Evolutionary conservation across 2,329 filamentous ascomycete genomes (phyloP), one percentile per base, ranked within the genome.

Genomic region (Xylariaceae sp.): DNA sequence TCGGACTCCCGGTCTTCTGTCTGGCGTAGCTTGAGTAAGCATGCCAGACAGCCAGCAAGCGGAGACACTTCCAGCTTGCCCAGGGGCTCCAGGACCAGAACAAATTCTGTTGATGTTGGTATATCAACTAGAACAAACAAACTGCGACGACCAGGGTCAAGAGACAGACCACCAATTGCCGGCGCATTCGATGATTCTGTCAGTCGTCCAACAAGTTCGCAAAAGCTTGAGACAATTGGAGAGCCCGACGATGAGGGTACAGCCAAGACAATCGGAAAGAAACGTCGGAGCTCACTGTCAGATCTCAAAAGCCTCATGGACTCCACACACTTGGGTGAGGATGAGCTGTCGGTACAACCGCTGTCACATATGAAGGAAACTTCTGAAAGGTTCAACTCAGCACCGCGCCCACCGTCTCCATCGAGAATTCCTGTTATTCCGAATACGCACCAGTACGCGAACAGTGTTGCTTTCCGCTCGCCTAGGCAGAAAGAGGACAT

Each of bases 271-370:
- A 72, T 76, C 42, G 85, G 81, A 67, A 92, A 86, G 74, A 96
- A 95, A 75, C 81, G 92, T 51, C 85, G 92, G 67, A 96, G 92
- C 72, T 96, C 92, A 22, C 74, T 97, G 40, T 96, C 92, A 4
- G 92, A 97, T 69, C 77, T 97, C 45, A 87, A 84, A 61, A 79
- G 76, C 52, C 74, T 89, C 16, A 85, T 92, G 72, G 80, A 78
- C 39, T 78, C 82, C 51, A 77, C 85, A 8, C 79, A 75, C 10
- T 70, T 86, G 0, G 74, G 71, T 64, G 75, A 68, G 65, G 76
- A 68, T 65, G 72, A 61, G 26, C 26, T 48, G 34, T 61, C 71
- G 8, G 61, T 75, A 13, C 76, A 78, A 66, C 78, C 80, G 2
- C 69, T 83, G 19, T 76, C 77, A 59, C 69, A 77, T 61, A 75